phyloP scores from a whole-genome alignment of 768 basidiomycete species.

The Lactarius psammicola region DNA sequence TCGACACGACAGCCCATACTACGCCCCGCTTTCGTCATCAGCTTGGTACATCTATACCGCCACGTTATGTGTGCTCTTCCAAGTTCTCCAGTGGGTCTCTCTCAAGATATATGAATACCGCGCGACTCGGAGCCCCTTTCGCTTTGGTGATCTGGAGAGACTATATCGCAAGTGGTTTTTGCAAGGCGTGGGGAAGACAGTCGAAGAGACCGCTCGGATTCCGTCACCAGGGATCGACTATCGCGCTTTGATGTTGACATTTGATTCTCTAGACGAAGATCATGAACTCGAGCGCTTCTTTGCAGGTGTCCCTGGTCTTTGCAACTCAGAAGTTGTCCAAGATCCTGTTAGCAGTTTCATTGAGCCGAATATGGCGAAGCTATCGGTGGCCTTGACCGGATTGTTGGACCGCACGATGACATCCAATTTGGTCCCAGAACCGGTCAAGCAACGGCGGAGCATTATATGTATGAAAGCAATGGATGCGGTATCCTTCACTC shows the following conservation, averaged over 20 bases:
- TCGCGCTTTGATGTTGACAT: not conserved
- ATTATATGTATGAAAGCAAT: constrained; percentile 5
- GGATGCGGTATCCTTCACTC: not conserved
- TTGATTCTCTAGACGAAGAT: constrained; percentile 5
- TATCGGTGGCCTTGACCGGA: not conserved
- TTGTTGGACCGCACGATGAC: constrained; percentile 2
- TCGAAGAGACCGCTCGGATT: constrained; percentile 2
- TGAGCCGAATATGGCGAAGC: constrained; percentile 1
- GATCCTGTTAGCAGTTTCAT: not conserved
- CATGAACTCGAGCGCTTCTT: constrained; percentile 13
- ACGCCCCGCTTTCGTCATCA: constrained; percentile 5
- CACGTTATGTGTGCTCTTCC: constrained; percentile 1
- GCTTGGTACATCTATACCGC: constrained; percentile 3
- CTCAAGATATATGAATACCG: too few relatives aligned
- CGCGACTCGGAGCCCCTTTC: too few relatives aligned
- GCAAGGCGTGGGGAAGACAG: not conserved
- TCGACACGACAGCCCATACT: not conserved
- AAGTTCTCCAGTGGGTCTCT: too few relatives aligned
- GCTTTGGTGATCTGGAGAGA: not conserved
- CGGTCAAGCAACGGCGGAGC: not conserved
- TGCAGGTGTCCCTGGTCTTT: not conserved
- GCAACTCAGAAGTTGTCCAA: not conserved
- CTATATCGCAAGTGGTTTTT: not conserved
- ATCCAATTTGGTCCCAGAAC: not conserved
- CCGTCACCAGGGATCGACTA: not conserved